Evolutionary conservation across 257 asterid genomes (phyloP), one percentile per base, ranked within the genome.

Genomic region (Prunella vulgaris): DNA sequence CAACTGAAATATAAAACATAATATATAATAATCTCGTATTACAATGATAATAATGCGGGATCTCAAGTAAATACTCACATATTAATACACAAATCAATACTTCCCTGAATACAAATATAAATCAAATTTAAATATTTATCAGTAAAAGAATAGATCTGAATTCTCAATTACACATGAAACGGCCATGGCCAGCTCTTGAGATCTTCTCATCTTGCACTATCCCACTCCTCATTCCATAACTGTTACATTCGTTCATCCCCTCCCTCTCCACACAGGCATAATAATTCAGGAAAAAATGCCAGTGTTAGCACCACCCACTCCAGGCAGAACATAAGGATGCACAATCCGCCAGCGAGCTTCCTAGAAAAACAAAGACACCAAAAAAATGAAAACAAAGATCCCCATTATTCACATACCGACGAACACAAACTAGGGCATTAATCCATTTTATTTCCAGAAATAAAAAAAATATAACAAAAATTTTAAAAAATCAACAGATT

Each of bases 111-210:
- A 54, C 57, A 60, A 17, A 68, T 46, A n/a, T 17, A 33, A 57
- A 71, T 49, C 7, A 49, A 18, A 15, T 3, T 2, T 9, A 7
- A 17, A 67, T 32, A 24, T 10, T 20, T 28, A 17, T 49, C 38
- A 18, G 14, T 3, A 42, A 60, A 61, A 32, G n/a, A n/a, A n/a
- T n/a, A n/a, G 3, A 15, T 15, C 3, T 7, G 5, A 6, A 10
- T 51, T 21, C 7, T 2, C 9, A 44, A n/a, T 71, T 71, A 85
- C 48, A 92, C 97, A 82, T 83, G 92, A 40, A 81, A 82, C 18
- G 97, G 98, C 95, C 92, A 89, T 25, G 98, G 97, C 95, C 86
- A 88, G 49, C 74, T 84, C 87, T 92, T 92, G 83, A 89, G 58
- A 74, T 92, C 96, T 38, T 86, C 2, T 87, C 95, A 70, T 82